Evolutionary conservation across 192 early-diverging fungal genomes (phyloP), one percentile per base, ranked within the genome.

Genomic region (Mortierella antarctica): DNA sequence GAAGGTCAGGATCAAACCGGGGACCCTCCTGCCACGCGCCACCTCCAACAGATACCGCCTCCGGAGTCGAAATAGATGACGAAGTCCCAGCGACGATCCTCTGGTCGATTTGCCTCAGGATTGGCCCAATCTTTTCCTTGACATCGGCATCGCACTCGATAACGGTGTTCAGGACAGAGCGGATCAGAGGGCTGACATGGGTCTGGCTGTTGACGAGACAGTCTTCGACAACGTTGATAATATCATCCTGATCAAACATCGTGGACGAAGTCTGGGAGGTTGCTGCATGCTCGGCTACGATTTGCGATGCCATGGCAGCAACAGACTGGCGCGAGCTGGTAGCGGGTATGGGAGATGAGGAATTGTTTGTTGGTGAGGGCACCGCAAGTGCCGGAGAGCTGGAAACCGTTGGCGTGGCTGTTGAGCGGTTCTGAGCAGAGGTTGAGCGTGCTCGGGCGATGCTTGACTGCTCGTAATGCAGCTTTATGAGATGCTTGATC

Each of bases 231-330:
- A 80, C 67, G 41, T 80, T 66, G 47, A 80, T 62, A 47, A 80
- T 80, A 17, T 72, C 70, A n/a, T 80, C 76, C 11, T 71, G 53
- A 4, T 80, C 76, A 66, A 80, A 71, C 76, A 80, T 70, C 18
- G 20, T 41, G 6, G 56, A 7, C 17, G 59, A 39, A 18, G 58
- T 6, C 55, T 71, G 75, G 18, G 60, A 65, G 7, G 62, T 47
- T 1, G 63, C n/a, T 7, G 63, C 44, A 55, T 80, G 70, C 18
- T 64, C 76, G 4, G 76, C 62, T 6, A 80, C 69, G 1, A 67
- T 45, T 53, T 72, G 62, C 2, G 76, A 61, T 2, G 70, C 70
- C 57, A 67, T 56, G 1, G 76, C 56, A 40, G 76, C 76, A 17
- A 80, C 31, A 11, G 76, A 80, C 23, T 55, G 50, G 13, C 65